Evolutionary conservation across 2,329 filamentous ascomycete species (phyloP).

Genomic region (Chaetothyriales sp.): DNA sequence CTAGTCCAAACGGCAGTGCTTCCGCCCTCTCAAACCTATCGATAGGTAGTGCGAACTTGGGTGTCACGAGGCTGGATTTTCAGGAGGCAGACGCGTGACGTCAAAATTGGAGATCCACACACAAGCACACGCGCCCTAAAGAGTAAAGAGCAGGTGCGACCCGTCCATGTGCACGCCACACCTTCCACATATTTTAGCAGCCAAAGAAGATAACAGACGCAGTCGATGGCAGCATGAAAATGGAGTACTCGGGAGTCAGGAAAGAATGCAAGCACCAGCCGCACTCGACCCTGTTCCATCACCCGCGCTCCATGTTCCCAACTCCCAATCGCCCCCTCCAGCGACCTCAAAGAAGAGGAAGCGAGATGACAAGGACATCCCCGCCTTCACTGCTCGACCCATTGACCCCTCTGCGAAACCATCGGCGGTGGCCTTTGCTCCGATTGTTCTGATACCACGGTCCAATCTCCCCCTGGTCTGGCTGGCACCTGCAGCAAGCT

Average conservation of each 20-base stretch:
- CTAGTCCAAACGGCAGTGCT: too few species aligned
- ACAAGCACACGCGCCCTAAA: not conserved
- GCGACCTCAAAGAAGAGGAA: constrained; percentile 1
- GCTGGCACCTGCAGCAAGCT: constrained; percentile 5
- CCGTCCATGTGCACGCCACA: not conserved
- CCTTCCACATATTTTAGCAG: not conserved
- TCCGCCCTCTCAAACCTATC: too few species aligned
- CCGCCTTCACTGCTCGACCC: not conserved
- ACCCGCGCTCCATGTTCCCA: not conserved
- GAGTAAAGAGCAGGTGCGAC: not conserved
- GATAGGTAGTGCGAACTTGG: too few species aligned
- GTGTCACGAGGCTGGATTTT: not conserved
- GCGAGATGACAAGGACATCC: not conserved
- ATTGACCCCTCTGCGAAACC: not conserved
- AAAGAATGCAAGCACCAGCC: not conserved
- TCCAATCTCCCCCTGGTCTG: constrained; percentile 14
- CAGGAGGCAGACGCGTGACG: constrained; percentile 4
- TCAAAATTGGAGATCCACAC: constrained; percentile 2
- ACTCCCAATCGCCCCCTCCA: not conserved
- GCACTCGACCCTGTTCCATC: not conserved
- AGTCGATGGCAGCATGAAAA: not conserved
- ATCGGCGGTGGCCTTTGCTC: constrained; percentile 4
- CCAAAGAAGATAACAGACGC: not conserved
- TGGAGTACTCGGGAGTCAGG: not conserved
- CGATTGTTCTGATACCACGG: constrained; percentile 12